A percentile compares a stretch with the other conserved stretches of the same genome.
phyloP scores from a whole-genome alignment of 1,139 yeast genomes.

The Kodamaea sp. region DNA sequence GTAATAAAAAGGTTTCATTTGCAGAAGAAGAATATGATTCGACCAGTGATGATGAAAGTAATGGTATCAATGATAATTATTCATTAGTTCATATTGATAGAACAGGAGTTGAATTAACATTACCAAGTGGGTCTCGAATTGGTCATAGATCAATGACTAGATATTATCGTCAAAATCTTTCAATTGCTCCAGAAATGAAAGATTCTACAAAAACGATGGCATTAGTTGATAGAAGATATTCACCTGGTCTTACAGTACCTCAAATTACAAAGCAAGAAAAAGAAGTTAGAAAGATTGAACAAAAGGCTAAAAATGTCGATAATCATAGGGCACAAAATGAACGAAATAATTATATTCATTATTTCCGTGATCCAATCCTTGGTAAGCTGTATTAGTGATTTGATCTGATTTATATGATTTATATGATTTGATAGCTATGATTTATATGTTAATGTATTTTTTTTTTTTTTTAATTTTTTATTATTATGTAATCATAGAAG shows the following conservation, averaged over 20 bases:
- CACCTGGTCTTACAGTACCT: conserved; percentile 35
- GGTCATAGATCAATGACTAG: conserved; percentile 49
- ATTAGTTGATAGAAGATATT: conserved; percentile 37
- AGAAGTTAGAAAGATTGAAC: conserved; percentile 25
- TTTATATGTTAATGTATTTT: not conserved
- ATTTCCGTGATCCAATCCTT: conserved; percentile 38
- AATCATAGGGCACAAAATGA: conserved; percentile 26
- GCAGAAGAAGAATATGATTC: conserved; percentile 18
- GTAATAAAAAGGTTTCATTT: conserved; percentile 22
- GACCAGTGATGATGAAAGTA: conserved; percentile 5
- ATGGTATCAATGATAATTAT: conserved; percentile 24
- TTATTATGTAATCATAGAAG: conserved; percentile 6
- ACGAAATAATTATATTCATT: conserved; percentile 34
- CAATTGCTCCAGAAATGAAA: conserved; percentile 20
- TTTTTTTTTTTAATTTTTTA: not conserved
- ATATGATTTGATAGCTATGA: not conserved
- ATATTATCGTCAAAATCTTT: conserved; percentile 40
- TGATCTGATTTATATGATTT: not conserved
- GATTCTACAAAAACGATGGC: conserved; percentile 38
- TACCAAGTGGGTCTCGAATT: conserved; percentile 48
- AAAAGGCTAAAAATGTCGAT: conserved; percentile 21
- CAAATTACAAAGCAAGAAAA: conserved; percentile 36
- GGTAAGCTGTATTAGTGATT: conserved; percentile 14
- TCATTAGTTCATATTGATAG: conserved; percentile 35
- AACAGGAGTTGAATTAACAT: conserved; percentile 38